Base-by-base conservation (phyloP, 208 protist genomes). In the Acanthamoeba culbertsoni region DNA sequence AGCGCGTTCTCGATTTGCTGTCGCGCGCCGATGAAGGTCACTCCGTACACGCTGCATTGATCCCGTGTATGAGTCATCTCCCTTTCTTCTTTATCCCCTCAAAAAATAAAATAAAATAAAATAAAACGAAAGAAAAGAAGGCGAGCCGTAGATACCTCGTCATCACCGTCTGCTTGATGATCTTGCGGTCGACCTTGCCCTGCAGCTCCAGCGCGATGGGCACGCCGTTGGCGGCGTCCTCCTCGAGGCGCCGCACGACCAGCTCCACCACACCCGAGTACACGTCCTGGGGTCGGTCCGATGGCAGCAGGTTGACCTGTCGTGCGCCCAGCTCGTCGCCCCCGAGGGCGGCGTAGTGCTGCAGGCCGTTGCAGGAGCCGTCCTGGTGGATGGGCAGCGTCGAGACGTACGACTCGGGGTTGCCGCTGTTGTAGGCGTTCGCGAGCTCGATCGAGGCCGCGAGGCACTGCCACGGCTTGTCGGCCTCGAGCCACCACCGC, bases 121-220 rank as follows among this genome's bases (percentile, higher is more conserved):
- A 40, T 2, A 35, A 71, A 35, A 35, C n/a, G 28, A 71, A 1
- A 46, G 51, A 92, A 45, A 59, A 37, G 82, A 96, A 99, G 99
- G 35, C 99, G 98, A 93, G 98, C 97, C 0, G n/a, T n/a, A n/a
- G n/a, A n/a, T 31, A 84, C 73, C 73, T 84, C 26, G 99, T 99
- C 99, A 99, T 99, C 91, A 99, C 99, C 42, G 99, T 99, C 77
- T 99, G 98, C 97, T 99, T 99, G 90, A 99, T 99, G 1, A 99
- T 98, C 95, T 99, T 99, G 40, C 99, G 97, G 65, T 97, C 98
- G 88, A 99, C 97, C 89, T 98, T 98, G 88, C 98, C 96, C 42
- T 96, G 86, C 89, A 99, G 97, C 62, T 97, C 93, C 91, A 98
- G 96, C 18, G 98, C 98, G 14, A 98, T 95, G 28, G 96, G 94